Base-by-base conservation (phyloP, 1,139 yeast genomes). In the Sugiyamaella japonica region DNA sequence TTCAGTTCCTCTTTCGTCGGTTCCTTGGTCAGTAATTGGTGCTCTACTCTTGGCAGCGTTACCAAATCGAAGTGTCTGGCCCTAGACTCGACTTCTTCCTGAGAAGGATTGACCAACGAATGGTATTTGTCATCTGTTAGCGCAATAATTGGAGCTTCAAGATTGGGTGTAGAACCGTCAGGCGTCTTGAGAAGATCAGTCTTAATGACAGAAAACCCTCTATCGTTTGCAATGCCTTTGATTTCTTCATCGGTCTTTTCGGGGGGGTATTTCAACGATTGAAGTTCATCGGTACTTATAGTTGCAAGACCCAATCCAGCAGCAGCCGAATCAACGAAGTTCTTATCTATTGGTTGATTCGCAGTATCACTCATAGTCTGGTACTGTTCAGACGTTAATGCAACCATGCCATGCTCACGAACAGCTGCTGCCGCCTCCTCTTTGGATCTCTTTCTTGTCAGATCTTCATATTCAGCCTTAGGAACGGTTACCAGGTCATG, bases 261-360 rank as follows among this genome's bases (percentile, higher is more conserved):
- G n/a, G 59, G 59, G 15, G 65, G 65, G 41, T 57, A 53, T 44
- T 58, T 56, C 49, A 68, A 53, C 13, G 61, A 42, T 1, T 60
- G 58, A 36, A 66, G 63, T 12, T 70, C 76, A 10, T 55, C 64
- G 1, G 60, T 51, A 10, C 76, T 60, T 15, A 81, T 29, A 0
- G 74, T 67, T 4, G 71, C 65, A 56, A 76, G 64, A 3, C 77
- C 78, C 10, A 72, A 58, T n/a, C 65, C 64, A 7, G 66, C 65
- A 1, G 76, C 77, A 20, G 67, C 66, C 7, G 63, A 59, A 20
- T 60, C 63, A 41, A 69, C 63, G 56, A 61, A 65, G 16, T 57
- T 58, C 47, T 53, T 59, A 53, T 65, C 68, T 34, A 63, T 62
- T 16, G 70, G 67, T 31, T 60, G 61, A 50, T 67, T 63, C 31